A percentile compares a stretch with the other conserved stretches of the same genome.
Evolutionary conservation across 139 green algal species (phyloP).

Genomic region (Chlorella sorokiniana): DNA sequence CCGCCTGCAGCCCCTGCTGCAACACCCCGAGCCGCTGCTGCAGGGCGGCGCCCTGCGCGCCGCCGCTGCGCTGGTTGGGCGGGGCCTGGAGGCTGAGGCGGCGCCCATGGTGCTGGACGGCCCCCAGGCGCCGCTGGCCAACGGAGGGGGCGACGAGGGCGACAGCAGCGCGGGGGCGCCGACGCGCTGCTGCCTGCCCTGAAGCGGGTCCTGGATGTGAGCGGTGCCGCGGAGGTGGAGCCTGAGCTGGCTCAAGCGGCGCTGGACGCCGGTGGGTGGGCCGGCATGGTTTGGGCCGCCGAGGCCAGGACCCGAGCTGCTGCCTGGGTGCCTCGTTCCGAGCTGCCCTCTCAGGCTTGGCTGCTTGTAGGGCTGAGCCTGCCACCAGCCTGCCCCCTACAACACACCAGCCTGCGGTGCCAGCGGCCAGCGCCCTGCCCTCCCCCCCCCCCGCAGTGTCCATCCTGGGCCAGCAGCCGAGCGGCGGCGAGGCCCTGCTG

Average conservation of each 20-base stretch:
- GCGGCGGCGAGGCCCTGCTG: neutral
- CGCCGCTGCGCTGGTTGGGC: neutral
- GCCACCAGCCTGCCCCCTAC: neutral
- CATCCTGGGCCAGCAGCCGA: slow-evolving; percentile 6
- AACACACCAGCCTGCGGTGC: neutral
- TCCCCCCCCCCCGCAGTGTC: neutral
- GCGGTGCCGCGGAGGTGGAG: neutral
- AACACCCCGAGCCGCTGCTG: slow-evolving; percentile 22
- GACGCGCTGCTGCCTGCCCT: slow-evolving; percentile 20
- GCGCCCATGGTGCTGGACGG: slow-evolving; percentile 9
- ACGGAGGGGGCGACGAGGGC: neutral
- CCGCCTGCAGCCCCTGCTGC: slow-evolving; percentile 9
- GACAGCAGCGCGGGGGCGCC: neutral
- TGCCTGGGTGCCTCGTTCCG: neutral
- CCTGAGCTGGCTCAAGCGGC: slow-evolving; percentile 18
- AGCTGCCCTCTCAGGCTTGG: neutral
- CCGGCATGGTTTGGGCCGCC: too few species aligned
- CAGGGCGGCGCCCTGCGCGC: slow-evolving; percentile 16
- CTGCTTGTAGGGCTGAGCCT: neutral
- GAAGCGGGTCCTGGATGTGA: slow-evolving; percentile 32
- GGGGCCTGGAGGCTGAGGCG: neutral
- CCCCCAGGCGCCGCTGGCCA: neutral
- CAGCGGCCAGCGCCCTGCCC: too few species aligned
- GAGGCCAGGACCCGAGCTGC: too few species aligned
- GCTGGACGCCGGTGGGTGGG: slow-evolving; percentile 24